Conservation (phyloP, 306 rosid species). For the Quercus cerris region DNA sequence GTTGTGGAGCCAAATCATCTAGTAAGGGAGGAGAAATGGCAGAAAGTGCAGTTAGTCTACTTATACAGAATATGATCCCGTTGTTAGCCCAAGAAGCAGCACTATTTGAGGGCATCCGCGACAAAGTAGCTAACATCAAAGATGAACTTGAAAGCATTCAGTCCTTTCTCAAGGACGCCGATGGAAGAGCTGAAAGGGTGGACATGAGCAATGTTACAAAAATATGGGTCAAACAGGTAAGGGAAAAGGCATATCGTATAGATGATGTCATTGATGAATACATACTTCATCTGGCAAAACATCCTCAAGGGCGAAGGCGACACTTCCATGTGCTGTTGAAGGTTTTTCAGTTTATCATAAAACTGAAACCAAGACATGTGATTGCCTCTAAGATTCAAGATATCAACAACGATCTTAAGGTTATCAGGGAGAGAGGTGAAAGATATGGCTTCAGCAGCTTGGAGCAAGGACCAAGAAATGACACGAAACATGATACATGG, state of each 20-base stretch:
- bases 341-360: neutral
- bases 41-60: neutral
- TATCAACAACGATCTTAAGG: neutral
- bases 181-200: neutral
- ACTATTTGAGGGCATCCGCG: neutral
- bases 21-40: neutral
- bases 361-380: neutral
- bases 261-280: conserved; percentile 12
- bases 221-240: neutral
- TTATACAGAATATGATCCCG: neutral
- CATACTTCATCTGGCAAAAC: neutral
- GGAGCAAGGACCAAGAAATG: neutral
- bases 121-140: neutral
- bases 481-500: neutral
- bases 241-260: neutral
- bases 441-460: neutral
- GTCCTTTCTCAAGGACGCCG: neutral
- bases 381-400: neutral
- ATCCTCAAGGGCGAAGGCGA: neutral
- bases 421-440: neutral
- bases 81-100: neutral
- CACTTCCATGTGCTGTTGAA: neutral
- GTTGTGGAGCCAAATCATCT: too few species aligned
- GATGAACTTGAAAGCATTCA: neutral
- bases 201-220: neutral